Percentiles rank a stretch among this genome's conserved stretches.
These are phyloP conservation scores for Bothriochloa decipiens DNA, from an alignment of 176 grass and related monocot genomes.

Conservation along the genomic window DNA sequence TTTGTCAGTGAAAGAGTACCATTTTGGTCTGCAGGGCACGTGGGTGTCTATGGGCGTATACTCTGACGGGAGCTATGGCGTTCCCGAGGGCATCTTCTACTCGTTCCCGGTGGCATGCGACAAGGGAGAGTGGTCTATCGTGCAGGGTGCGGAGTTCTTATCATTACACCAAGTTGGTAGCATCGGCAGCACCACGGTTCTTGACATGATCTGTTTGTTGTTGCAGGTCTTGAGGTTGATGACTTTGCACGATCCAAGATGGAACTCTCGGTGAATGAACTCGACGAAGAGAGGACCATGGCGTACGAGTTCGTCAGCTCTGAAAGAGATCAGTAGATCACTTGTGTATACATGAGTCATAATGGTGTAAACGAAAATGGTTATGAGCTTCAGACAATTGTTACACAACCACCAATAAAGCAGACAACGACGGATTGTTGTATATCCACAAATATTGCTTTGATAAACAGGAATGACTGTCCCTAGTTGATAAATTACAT, in stretches of 20 bases:
- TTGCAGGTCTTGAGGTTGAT: constrained; percentile 56
- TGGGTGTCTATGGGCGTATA: constrained; percentile 87
- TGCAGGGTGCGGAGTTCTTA: constrained; percentile 57
- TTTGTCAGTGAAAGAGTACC: neutral
- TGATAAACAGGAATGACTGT: neutral
- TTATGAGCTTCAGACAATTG: neutral
- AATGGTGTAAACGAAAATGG: neutral
- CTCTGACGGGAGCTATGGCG: constrained; percentile 67
- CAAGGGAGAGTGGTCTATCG: constrained; percentile 69
- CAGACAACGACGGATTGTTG: neutral
- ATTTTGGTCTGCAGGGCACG: constrained; percentile 51
- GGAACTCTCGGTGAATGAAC: constrained; percentile 55
- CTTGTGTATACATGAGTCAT: neutral
- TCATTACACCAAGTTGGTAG: neutral
- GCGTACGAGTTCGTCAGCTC: constrained; percentile 16
- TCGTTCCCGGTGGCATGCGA: constrained; percentile 78
- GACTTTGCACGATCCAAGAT: constrained; percentile 66
- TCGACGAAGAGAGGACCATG: constrained; percentile 60
- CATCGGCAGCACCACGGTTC: neutral
- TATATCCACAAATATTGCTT: neutral
- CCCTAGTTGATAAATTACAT: neutral
- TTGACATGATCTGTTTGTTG: neutral
- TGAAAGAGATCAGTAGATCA: neutral
- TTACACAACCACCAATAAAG: constrained; percentile 9
- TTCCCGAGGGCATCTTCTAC: constrained; percentile 61